Evolutionary conservation across 2,329 filamentous ascomycete genomes (phyloP), one percentile per base, ranked within the genome.

Genomic region (Aspergillus melleus): DNA sequence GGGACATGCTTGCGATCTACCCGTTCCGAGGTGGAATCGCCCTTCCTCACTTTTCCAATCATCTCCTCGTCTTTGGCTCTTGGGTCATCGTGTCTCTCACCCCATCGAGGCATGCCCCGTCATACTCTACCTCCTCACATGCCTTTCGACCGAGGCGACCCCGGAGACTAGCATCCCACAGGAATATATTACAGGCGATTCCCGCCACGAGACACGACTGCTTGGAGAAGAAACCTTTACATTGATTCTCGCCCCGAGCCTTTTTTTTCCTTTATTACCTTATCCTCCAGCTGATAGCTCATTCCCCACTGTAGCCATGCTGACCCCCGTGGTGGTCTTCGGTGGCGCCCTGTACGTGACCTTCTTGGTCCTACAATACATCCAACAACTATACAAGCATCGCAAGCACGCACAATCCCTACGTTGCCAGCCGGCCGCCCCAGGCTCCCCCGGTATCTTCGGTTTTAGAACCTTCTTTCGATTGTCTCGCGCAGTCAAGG

Each of bases 381-480:
- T 73, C 29, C 59, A 56, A 4, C 65, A 68, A 24, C 55, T 63
- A 20, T 60, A 67, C 52, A 60, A 65, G 10, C 68, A 69, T 46
- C 66, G 65, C 55, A 64, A 60, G 59, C 64, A 67, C 24, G 61
- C 72, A 24, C 69, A 70, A 56, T 62, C 69, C 9, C 63, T 69
- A 46, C 51, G 65, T 50, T 75, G 73, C 22, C 59, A 72, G 16
- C 65, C 68, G 19, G 52, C 68, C 5, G 8, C 61, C 0, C 9
- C 39, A 10, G 61, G 66, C 1, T 14, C 47, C 2, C 54, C 67
- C 0, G 57, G 50, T 2, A 62, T 70, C 44, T 63, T 68, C 8
- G 73, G 73, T 0, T 67, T 75, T 26, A 61, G 65, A 0, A 57
- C 57, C 0, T 74, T 74, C 30, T 29, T 70, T 4, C 58, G 65